Percentiles rank a stretch among this genome's conserved stretches.
These are phyloP conservation scores for Tuctoria greenei DNA, from an alignment of 176 grass and related monocot species.

Conservation along the genomic window DNA sequence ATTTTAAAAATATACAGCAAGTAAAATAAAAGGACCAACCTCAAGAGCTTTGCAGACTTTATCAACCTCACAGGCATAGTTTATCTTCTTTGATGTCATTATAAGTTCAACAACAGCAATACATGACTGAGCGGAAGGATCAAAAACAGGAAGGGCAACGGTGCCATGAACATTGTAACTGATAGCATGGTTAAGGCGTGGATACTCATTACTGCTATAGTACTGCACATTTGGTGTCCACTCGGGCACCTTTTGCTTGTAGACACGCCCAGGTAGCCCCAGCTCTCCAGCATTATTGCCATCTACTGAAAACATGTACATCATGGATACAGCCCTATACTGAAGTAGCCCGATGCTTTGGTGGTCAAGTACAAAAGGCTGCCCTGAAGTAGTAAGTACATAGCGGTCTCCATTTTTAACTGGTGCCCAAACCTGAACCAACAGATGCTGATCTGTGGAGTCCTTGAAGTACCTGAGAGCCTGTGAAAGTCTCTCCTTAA, in stretches of 20 bases:
- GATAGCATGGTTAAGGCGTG: slow-evolving; percentile 82
- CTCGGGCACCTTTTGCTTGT: slow-evolving; percentile 85
- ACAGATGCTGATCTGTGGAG: slow-evolving; percentile 77
- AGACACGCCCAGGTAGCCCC: slow-evolving; percentile 89
- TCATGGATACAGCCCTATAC: slow-evolving; percentile 87
- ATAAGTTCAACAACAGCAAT: slow-evolving; percentile 94
- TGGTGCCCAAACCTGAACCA: slow-evolving; percentile 97
- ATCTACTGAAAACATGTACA: slow-evolving; percentile 88
- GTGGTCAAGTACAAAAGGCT: slow-evolving; percentile 83
- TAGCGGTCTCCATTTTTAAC: slow-evolving; percentile 72
- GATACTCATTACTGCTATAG: slow-evolving; percentile 82
- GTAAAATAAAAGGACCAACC: slow-evolving; percentile 46
- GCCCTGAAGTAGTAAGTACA: slow-evolving; percentile 93
- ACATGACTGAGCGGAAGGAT: slow-evolving; percentile 67
- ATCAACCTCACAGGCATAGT: slow-evolving; percentile 81
- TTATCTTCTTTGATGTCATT: slow-evolving; percentile 96
- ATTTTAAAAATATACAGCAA: slow-evolving; percentile 15
- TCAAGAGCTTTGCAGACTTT: slow-evolving; percentile 99
- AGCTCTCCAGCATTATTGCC: slow-evolving; percentile 65
- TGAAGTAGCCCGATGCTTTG: slow-evolving; percentile 74
- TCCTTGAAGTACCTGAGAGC: slow-evolving; percentile 93
- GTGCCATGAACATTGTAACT: slow-evolving; percentile 86
- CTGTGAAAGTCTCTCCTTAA: slow-evolving; percentile 82
- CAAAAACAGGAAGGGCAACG: slow-evolving; percentile 91
- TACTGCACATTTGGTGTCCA: slow-evolving; percentile 98